Conservation (phyloP, 441 rosid species). For the Pelargonium myrrhifolium region DNA sequence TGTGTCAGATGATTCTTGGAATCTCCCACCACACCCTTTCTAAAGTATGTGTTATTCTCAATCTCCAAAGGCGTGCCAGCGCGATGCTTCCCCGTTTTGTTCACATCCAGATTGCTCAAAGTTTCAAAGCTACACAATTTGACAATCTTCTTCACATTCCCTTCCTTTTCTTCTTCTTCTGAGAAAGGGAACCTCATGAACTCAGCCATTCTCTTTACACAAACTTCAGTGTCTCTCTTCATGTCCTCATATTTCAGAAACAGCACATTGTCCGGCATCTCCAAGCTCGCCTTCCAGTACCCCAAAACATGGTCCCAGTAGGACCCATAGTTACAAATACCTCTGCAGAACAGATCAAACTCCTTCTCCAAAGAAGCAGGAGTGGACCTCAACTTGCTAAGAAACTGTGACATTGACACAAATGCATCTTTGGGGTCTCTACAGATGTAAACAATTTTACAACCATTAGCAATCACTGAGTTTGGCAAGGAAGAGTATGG, state of each 20-base stretch:
- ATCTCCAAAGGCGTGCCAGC: too few relatives aligned
- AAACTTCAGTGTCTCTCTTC: too few relatives aligned
- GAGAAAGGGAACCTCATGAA: too few relatives aligned
- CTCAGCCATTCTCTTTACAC: too few relatives aligned
- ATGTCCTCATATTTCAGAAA: too few relatives aligned
- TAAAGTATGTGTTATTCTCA: constrained; percentile 14
- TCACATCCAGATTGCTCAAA: too few relatives aligned
- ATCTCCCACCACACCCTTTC: constrained; percentile 28
- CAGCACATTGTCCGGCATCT: too few relatives aligned
- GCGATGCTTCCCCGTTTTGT: background rate
- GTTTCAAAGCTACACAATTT: too few relatives aligned
- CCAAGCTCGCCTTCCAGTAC: too few relatives aligned
- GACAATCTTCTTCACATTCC: too few relatives aligned
- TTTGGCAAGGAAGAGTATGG: constrained; percentile 20
- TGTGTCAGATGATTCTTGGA: constrained; percentile 23
- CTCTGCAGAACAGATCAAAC: constrained; percentile 18
- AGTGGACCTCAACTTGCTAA: constrained; percentile 7
- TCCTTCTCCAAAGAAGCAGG: background rate
- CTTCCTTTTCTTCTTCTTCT: too few relatives aligned
- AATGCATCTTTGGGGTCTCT: constrained; percentile 20
- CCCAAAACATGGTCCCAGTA: constrained; percentile 14
- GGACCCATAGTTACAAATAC: constrained; percentile 6
- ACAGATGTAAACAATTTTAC: constrained; percentile 16
- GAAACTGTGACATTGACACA: constrained; percentile 17
- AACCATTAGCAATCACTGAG: background rate